phyloP scores from a whole-genome alignment of 2,329 filamentous ascomycete species.

The Colletotrichum cereale region DNA sequence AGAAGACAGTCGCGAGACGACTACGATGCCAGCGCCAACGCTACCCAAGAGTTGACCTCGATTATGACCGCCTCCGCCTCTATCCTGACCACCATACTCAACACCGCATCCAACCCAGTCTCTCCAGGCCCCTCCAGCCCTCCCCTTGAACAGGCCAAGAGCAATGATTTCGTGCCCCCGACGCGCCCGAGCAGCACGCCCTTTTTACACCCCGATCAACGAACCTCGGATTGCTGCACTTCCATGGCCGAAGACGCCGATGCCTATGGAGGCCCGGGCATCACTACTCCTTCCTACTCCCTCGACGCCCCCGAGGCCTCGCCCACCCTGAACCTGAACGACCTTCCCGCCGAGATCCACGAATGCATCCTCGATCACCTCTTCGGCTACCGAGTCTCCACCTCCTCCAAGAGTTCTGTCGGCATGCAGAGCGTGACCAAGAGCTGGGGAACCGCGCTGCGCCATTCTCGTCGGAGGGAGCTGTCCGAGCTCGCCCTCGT shows the following conservation, averaged over 20 bases:
- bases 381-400: slow-evolving; percentile 76
- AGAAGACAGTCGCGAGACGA: slow-evolving; percentile 40
- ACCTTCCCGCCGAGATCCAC: slow-evolving; percentile 78
- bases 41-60: slow-evolving; percentile 49
- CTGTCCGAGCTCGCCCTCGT: slow-evolving; percentile 76
- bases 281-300: slow-evolving; percentile 42
- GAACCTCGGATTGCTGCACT: slow-evolving; percentile 55
- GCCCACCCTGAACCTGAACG: slow-evolving; percentile 52
- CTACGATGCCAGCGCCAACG: slow-evolving; percentile 38
- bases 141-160: slow-evolving; percentile 61
- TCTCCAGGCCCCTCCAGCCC: slow-evolving; percentile 67
- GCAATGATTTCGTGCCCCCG: slow-evolving; percentile 61
- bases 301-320: slow-evolving; percentile 37
- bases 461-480: slow-evolving; percentile 75
- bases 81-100: slow-evolving; percentile 52
- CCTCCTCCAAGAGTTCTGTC: slow-evolving; percentile 68
- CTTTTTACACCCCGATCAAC: slow-evolving; percentile 67
- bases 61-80: slow-evolving; percentile 54
- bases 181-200: slow-evolving; percentile 71
- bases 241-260: slow-evolving; percentile 47
- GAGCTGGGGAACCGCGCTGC: slow-evolving; percentile 73
- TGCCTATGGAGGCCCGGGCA: slow-evolving; percentile 45
- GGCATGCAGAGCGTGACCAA: slow-evolving; percentile 66
- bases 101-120: slow-evolving; percentile 65
- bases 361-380: slow-evolving; percentile 79